Percentiles rank a stretch among this genome's conserved stretches.
Evolutionary conservation across 148 eudicot species (phyloP).

Genomic region (Arctostaphylos glauca): DNA sequence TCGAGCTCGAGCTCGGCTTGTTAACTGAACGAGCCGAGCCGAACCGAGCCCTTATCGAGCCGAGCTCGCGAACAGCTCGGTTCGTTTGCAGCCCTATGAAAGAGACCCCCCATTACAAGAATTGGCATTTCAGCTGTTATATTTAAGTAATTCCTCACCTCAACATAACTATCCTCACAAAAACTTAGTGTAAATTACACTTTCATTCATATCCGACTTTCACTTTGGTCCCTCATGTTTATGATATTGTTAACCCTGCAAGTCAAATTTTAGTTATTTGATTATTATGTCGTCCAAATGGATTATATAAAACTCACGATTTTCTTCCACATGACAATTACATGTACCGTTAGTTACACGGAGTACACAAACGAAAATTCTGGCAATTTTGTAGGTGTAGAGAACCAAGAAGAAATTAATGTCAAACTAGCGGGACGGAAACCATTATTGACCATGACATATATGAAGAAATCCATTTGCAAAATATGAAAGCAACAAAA

Average conservation of each 20-base stretch:
- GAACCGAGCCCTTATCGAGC: no score
- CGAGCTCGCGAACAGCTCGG: no score
- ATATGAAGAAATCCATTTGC: not conserved
- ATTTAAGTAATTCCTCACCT: not conserved
- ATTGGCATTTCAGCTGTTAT: not conserved
- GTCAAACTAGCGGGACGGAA: not conserved
- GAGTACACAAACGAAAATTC: not conserved
- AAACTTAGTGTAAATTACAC: no score
- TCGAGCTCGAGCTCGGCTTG: no score
- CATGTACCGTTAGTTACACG: not conserved
- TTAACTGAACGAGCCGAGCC: no score
- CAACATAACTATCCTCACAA: not conserved
- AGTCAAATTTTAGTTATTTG: not conserved
- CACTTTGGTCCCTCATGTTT: no score
- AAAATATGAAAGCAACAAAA: not conserved
- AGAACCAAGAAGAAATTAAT: not conserved
- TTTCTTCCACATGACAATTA: not conserved
- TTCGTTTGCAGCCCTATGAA: no score
- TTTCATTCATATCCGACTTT: no score
- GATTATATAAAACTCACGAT: not conserved
- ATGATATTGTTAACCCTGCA: no score
- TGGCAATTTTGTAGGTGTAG: not conserved
- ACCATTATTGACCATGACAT: not conserved
- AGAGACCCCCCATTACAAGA: not conserved
- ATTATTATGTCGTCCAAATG: not conserved